These are phyloP conservation scores for Saraca asoca DNA, from an alignment of 331 rosid genomes.

Conservation along the genomic window DNA sequence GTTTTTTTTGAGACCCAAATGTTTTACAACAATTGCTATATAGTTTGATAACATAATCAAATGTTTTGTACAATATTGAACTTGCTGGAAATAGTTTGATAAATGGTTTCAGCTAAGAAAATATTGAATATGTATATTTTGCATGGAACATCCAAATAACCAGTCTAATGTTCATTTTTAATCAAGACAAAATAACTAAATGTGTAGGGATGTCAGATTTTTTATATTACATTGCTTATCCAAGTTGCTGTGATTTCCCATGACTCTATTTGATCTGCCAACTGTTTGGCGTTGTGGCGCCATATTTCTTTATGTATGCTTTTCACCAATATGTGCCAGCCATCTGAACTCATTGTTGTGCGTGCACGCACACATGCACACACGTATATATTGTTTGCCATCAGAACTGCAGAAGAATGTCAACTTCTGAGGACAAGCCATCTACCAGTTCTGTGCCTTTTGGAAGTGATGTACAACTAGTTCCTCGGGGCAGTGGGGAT, in stretches of 20 bases:
- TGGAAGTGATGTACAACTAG: conserved; percentile 60
- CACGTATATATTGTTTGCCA: conserved; percentile 38
- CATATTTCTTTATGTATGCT: conserved; percentile 9
- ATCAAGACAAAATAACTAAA: neutral
- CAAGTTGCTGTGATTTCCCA: conserved; percentile 20
- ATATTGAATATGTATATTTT: neutral
- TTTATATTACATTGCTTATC: conserved; percentile 27
- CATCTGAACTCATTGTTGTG: conserved; percentile 12
- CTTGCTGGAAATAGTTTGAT: conserved; percentile 9
- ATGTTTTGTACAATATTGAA: neutral
- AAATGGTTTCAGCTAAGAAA: conserved; percentile 4
- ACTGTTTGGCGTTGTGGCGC: conserved; percentile 22
- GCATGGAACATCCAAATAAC: conserved; percentile 5
- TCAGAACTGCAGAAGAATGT: conserved; percentile 55
- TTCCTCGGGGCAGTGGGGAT: conserved; percentile 51
- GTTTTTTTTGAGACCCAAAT: neutral
- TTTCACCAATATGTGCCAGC: conserved; percentile 27
- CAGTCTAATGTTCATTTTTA: neutral
- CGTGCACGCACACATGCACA: too few relatives aligned
- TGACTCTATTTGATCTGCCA: conserved; percentile 28
- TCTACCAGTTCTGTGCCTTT: conserved; percentile 44
- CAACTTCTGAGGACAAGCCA: conserved; percentile 42
- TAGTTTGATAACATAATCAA: neutral
- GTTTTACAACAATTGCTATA: neutral
- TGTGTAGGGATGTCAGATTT: too few relatives aligned